Evolutionary conservation across 2,329 filamentous ascomycete genomes (phyloP), one percentile per base, ranked within the genome.

Genomic region (Penicillium sp.): DNA sequence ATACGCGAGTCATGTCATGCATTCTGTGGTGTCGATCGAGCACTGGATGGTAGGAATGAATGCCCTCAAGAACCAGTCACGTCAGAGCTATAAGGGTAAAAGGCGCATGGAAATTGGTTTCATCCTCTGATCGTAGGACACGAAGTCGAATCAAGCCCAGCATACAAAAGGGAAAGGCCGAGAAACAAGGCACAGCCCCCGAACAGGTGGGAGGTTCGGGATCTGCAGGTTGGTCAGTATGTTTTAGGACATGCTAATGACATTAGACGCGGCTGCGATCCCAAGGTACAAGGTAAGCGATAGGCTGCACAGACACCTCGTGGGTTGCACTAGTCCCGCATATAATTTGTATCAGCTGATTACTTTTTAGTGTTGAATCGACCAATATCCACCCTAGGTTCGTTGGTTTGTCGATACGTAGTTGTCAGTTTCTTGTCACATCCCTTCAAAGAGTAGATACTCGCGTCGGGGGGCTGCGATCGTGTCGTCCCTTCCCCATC

Each of bases 311-410:
- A 45, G 42, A 38, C 19, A 42, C 19, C 43, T 54, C 45, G 40
- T 38, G 22, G 29, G 43, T 37, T 57, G 58, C 57, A 56, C 57
- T 61, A 57, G 56, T 42, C 53, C 52, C 56, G 58, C 58, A 60
- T 50, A 32, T 32, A 22, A 38, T 29, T 52, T 46, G 39, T 45
- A 57, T 61, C 58, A 61, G 53, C 58, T 61, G 58, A 61, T 37
- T 37, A 60, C 28, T 29, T 57, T 41, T 28, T 33, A 49, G 35
- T 39, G 21, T 39, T 46, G 21, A 42, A 42, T 44, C 38, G 29
- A 52, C 35, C 21, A 43, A 49, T 49, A 46, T 17, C 28, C 10
- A 26, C 2, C n/a, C 28, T 34, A 17, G 12, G n/a, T 29, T 19
- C 21, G 17, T 21, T 33, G 21, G 26, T n/a, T 33, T 26, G 15